Evolutionary conservation across 1,284 basidiomycete genomes (phyloP).

Genomic region (Ustilago cynodontis): DNA sequence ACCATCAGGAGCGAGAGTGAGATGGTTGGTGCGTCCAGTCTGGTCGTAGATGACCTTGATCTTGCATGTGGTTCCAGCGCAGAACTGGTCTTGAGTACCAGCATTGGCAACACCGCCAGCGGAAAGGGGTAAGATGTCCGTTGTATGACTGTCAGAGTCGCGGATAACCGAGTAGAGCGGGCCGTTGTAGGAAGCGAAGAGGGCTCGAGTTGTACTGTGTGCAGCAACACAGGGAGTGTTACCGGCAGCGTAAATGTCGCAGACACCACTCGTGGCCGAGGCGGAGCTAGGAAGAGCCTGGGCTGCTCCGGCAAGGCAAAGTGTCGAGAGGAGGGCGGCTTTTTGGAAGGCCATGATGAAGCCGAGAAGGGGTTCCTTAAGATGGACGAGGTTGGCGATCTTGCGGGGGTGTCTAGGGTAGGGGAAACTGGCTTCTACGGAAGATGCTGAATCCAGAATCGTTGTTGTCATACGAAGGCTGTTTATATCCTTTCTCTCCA

Average conservation of each 20-base stretch:
- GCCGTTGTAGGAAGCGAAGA: slow-evolving; percentile 24
- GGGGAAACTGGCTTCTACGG: neutral
- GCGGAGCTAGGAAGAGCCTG: slow-evolving; percentile 6
- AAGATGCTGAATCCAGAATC: neutral
- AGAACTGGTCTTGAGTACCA: slow-evolving; percentile 30
- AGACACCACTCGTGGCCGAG: slow-evolving; percentile 6
- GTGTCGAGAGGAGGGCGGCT: slow-evolving; percentile 18
- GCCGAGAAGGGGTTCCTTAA: neutral
- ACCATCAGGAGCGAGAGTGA: slow-evolving; percentile 26
- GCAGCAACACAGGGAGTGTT: slow-evolving; percentile 36
- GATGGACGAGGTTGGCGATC: neutral
- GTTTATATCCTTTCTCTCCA: neutral
- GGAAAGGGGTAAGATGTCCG: slow-evolving; percentile 16
- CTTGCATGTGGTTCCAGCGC: slow-evolving; percentile 18
- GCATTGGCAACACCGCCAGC: slow-evolving; percentile 30
- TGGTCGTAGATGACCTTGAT: slow-evolving; percentile 38
- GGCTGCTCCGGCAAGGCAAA: slow-evolving; percentile 15
- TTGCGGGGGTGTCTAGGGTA: neutral
- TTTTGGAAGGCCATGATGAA: slow-evolving; percentile 26
- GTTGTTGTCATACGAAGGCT: neutral
- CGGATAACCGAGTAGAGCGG: slow-evolving; percentile 31
- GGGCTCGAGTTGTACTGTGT: slow-evolving; percentile 35
- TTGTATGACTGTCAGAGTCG: neutral
- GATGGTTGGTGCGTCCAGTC: slow-evolving; percentile 23
- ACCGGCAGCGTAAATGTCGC: slow-evolving; percentile 39